A percentile compares a stretch with the other conserved stretches of the same genome.
Conservation (phyloP, 495 filamentous ascomycete species). For the Aspergillus homomorphus region DNA sequence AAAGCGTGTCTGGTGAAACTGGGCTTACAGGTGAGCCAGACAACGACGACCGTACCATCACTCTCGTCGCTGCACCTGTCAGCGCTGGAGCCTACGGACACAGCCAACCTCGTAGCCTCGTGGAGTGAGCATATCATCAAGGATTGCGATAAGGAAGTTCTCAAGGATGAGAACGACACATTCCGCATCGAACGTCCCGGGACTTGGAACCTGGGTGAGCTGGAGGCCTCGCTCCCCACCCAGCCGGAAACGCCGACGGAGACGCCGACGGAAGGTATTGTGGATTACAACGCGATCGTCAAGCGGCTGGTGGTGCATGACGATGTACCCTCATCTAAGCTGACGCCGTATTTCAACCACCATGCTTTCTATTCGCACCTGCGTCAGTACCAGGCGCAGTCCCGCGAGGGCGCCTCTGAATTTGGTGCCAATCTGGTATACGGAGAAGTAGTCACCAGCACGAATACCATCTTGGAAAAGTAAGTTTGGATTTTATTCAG, state of each 20-base stretch:
- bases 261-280: constrained; percentile 50
- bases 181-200: constrained; percentile 71
- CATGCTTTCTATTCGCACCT: constrained; percentile 73
- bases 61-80: constrained; percentile 86
- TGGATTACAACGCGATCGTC: constrained; percentile 70
- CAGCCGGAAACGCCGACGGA: not conserved
- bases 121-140: constrained; percentile 66
- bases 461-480: constrained; percentile 94
- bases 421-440: constrained; percentile 84
- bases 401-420: constrained; percentile 48
- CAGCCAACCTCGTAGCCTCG: constrained; percentile 62
- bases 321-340: constrained; percentile 65
- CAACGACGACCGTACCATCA: constrained; percentile 68
- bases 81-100: constrained; percentile 58
- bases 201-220: constrained; percentile 57
- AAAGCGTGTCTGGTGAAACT: constrained; percentile 80
- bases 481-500: constrained; percentile 29
- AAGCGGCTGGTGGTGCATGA: constrained; percentile 71
- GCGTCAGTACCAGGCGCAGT: constrained; percentile 58
- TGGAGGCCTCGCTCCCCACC: constrained; percentile 49
- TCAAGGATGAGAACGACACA: constrained; percentile 81
- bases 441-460: constrained; percentile 90
- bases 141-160: constrained; percentile 66
- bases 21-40: constrained; percentile 71
- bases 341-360: constrained; percentile 89